A percentile compares a stretch with the other conserved stretches of the same genome.
Evolutionary conservation across 2,329 filamentous ascomycete species (phyloP).

Genomic region (Cercospora sp.): DNA sequence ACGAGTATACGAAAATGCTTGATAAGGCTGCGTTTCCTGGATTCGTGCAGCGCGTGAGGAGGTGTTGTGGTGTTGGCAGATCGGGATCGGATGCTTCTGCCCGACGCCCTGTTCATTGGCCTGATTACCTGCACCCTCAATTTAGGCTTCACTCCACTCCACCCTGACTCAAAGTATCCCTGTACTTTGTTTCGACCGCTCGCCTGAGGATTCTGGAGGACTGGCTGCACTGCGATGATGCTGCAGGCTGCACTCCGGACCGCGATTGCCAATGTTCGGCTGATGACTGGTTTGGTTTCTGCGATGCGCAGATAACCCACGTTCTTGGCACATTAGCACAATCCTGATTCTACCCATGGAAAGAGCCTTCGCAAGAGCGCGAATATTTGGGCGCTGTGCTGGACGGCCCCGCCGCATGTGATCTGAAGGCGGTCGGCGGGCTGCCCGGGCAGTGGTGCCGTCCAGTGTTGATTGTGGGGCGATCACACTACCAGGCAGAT

Average conservation of each 20-base stretch:
- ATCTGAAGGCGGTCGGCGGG: background rate
- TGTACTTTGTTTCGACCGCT: background rate
- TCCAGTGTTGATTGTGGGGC: background rate
- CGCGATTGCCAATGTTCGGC: background rate
- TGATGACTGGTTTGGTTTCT: background rate
- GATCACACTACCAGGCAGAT: background rate
- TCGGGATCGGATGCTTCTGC: background rate
- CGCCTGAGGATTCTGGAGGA: background rate
- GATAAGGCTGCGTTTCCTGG: background rate
- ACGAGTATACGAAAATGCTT: background rate
- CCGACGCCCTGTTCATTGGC: background rate
- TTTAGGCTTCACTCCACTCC: background rate
- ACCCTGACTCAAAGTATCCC: background rate
- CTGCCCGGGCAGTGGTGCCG: background rate
- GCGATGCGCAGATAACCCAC: background rate
- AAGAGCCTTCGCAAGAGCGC: background rate
- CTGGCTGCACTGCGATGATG: background rate
- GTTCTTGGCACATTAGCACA: background rate
- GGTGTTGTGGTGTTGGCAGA: conserved; percentile 1
- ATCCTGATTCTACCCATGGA: background rate
- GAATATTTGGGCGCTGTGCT: background rate
- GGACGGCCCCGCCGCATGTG: background rate
- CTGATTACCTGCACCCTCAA: background rate
- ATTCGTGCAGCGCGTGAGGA: background rate
- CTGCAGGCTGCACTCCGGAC: background rate